phyloP scores from a whole-genome alignment of 768 basidiomycete genomes.

The Termitomyces sp. region DNA sequence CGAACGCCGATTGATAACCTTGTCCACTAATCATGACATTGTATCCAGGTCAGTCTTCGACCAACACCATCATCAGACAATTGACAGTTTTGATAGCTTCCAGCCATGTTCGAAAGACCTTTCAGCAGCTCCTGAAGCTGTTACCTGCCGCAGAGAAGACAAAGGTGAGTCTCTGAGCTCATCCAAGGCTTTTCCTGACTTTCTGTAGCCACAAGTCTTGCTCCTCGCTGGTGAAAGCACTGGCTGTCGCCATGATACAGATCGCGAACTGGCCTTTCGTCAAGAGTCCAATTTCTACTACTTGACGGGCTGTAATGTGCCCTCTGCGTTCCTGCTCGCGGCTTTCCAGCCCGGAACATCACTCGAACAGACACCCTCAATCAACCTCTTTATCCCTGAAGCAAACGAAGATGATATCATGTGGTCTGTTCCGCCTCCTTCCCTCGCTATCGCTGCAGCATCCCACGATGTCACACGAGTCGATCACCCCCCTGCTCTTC shows the following conservation, averaged over 20 bases:
- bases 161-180: constrained; percentile 35
- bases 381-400: constrained; percentile 76
- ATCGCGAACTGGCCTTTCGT: constrained; percentile 67
- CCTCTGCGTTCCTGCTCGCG: constrained; percentile 62
- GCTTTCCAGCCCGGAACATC: constrained; percentile 39
- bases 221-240: constrained; percentile 61
- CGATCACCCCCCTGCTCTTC: constrained; percentile 41
- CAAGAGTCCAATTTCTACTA: constrained; percentile 87
- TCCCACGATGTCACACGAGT: constrained; percentile 59
- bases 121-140: constrained; percentile 41
- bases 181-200: not conserved
- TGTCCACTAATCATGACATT: constrained; percentile 3
- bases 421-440: constrained; percentile 84
- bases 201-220: constrained; percentile 57
- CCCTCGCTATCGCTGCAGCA: constrained; percentile 43
- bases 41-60: constrained; percentile 8
- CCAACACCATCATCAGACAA: not conserved
- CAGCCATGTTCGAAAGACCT: constrained; percentile 41
- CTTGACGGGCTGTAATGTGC: constrained; percentile 73
- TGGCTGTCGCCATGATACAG: constrained; percentile 74
- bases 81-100: constrained; percentile 1
- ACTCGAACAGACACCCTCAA: constrained; percentile 28
- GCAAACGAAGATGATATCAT: constrained; percentile 68
- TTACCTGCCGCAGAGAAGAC: constrained; percentile 42
- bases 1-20: constrained; percentile 7